Percentiles rank a stretch among this genome's conserved stretches.
These are phyloP conservation scores for Aspergillus neotritici DNA, from an alignment of 2,329 filamentous ascomycete species.

Conservation along the genomic window DNA sequence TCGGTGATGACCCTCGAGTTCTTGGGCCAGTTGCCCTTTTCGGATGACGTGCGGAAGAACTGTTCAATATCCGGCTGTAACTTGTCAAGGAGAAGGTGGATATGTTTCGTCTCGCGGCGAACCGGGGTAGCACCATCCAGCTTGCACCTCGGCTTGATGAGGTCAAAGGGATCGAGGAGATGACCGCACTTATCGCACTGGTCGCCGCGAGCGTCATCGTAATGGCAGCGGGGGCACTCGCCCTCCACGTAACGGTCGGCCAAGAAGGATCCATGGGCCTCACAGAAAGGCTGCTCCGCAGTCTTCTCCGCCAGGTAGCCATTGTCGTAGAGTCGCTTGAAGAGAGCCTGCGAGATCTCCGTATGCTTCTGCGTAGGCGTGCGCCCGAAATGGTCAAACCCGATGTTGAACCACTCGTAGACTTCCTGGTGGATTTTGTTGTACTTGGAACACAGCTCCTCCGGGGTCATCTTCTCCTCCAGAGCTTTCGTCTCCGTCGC, in stretches of 20 bases:
- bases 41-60: slow-evolving; percentile 70
- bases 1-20: slow-evolving; percentile 43
- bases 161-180: slow-evolving; percentile 64
- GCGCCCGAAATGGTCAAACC: slow-evolving; percentile 89
- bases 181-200: slow-evolving; percentile 71
- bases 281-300: slow-evolving; percentile 86
- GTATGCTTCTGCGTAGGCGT: slow-evolving; percentile 87
- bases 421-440: slow-evolving; percentile 83
- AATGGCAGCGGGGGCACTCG: slow-evolving; percentile 48
- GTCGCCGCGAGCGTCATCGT: slow-evolving; percentile 65
- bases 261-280: slow-evolving; percentile 58
- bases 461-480: slow-evolving; percentile 75
- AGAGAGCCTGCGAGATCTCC: slow-evolving; percentile 87
- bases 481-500: slow-evolving; percentile 94
- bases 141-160: slow-evolving; percentile 86
- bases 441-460: slow-evolving; percentile 87
- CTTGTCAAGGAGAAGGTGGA: slow-evolving; percentile 81
- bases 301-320: slow-evolving; percentile 81
- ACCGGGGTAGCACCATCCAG: slow-evolving; percentile 78
- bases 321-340: slow-evolving; percentile 79
- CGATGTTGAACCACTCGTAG: slow-evolving; percentile 94
- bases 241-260: slow-evolving; percentile 65
- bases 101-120: slow-evolving; percentile 76
- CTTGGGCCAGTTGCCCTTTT: slow-evolving; percentile 55
- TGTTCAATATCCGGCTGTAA: slow-evolving; percentile 69